Conservation (phyloP, 257 asterid species). For the Oldenlandia corymbosa region DNA sequence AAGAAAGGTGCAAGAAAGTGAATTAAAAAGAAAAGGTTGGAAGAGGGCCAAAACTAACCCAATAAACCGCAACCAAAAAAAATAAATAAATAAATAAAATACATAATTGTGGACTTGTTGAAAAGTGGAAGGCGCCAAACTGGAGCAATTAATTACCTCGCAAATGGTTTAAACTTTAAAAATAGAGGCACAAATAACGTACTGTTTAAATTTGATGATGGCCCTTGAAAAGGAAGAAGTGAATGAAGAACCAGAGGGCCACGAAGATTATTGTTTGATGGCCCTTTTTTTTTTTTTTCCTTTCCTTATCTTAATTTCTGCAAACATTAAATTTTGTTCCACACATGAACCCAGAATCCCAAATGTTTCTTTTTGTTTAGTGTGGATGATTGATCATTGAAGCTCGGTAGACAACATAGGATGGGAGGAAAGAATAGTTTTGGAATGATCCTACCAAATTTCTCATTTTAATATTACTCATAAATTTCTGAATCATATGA, state of each 20-base stretch:
- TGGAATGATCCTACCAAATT: too few relatives aligned
- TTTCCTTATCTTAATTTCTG: background rate
- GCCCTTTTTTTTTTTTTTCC: background rate
- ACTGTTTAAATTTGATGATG: too few relatives aligned
- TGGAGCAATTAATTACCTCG: conserved; percentile 4
- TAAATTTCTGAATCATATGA: too few relatives aligned
- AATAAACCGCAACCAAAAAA: too few relatives aligned
- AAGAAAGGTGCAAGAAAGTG: conserved; percentile 1
- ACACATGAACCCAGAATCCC: background rate
- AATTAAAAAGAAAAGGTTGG: background rate
- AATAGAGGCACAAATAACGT: background rate
- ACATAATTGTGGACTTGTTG: background rate
- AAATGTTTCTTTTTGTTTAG: background rate
- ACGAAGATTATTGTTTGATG: background rate
- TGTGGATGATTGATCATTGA: too few relatives aligned
- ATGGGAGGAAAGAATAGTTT: too few relatives aligned
- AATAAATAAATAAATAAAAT: background rate
- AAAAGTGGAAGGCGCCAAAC: conserved; percentile 1
- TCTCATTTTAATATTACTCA: too few relatives aligned
- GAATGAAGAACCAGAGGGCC: background rate
- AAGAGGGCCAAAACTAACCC: background rate
- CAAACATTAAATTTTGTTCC: background rate
- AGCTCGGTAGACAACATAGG: too few relatives aligned
- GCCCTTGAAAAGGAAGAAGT: background rate
- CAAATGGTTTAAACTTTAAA: background rate